Base-by-base conservation (phyloP, 2,329 filamentous ascomycete genomes). In the Scytalidium sp. region DNA sequence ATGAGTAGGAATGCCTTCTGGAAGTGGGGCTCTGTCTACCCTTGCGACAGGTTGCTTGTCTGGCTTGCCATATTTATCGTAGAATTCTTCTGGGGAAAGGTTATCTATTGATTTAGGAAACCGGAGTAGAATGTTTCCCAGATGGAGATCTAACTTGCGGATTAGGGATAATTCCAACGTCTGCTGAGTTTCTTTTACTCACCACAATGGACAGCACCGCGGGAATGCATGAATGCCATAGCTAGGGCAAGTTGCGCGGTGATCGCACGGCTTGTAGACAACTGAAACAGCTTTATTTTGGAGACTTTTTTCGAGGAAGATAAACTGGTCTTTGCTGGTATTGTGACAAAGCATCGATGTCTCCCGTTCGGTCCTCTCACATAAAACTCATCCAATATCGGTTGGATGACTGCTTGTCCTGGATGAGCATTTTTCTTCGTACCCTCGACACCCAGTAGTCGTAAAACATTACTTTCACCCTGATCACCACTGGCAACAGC, bases 221-320 rank as follows among this genome's bases (percentile, higher is more conserved):
- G 6, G 41, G 45, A 45, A 45, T 64, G 59, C 19, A 60, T 43
- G 45, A 57, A 61, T 9, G 43, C 49, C 9, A 63, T 56, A 5
- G 43, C 57, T 43, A 46, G 50, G 23, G 60, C 51, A n/a, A 64
- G 54, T 42, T 64, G 58, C 2, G 57, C 57, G 20, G 50, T 46
- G 17, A 62, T 56, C 8, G 61, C 55, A 19, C 51, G 56, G 19
- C 58, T 59, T 6, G 59, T 52, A 36, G 54, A 50, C 9, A 54
- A 46, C 32, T 49, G 50, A 41, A 62, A 60, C 43, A 61, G 49
- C 7, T 51, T 46, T 3, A 46, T 47, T 19, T 15, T 22, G 17
- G 58, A 62, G 25, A 52, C 54, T 32, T 64, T 57, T 50, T 56
- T 61, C 8, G 59, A 53, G 29, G 56, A 55, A 19, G 47, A 51